Evolutionary conservation across 2,329 filamentous ascomycete genomes (phyloP).

Genomic region (Colletotrichum sp.): DNA sequence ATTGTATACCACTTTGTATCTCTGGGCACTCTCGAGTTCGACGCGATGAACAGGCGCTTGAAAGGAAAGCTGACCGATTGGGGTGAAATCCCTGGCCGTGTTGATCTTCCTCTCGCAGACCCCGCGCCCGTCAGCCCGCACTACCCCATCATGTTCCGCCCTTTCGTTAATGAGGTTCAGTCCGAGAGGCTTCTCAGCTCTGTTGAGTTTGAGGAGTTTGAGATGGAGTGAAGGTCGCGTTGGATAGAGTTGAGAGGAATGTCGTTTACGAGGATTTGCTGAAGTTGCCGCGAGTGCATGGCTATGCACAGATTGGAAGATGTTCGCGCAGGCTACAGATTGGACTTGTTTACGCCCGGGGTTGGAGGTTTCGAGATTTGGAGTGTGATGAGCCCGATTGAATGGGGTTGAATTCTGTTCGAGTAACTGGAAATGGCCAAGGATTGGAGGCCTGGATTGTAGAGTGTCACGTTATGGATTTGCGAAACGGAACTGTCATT

Average conservation of each 20-base stretch:
- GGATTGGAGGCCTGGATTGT: background rate
- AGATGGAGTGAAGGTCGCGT: background rate
- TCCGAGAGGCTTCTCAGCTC: background rate
- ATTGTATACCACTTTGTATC: conserved; percentile 44
- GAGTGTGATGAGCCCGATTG: background rate
- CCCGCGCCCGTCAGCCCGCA: background rate
- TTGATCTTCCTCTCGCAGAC: background rate
- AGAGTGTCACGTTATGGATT: background rate
- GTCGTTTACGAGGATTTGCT: background rate
- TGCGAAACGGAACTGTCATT: background rate
- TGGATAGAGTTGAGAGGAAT: background rate
- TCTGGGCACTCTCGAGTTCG: conserved; percentile 43
- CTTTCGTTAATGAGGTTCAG: background rate
- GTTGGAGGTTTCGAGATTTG: background rate
- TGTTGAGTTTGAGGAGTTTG: conserved; percentile 7
- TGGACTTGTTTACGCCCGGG: accelerated
- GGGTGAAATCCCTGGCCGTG: background rate
- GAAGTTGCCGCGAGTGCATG: background rate
- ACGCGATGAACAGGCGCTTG: conserved; percentile 31
- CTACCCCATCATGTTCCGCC: background rate
- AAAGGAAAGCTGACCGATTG: background rate
- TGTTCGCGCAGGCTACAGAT: background rate
- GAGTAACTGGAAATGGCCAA: background rate
- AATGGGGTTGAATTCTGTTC: background rate
- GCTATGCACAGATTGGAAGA: background rate